Conservation (phyloP, 768 basidiomycete genomes). For the Gelatoporia subvermispora region DNA sequence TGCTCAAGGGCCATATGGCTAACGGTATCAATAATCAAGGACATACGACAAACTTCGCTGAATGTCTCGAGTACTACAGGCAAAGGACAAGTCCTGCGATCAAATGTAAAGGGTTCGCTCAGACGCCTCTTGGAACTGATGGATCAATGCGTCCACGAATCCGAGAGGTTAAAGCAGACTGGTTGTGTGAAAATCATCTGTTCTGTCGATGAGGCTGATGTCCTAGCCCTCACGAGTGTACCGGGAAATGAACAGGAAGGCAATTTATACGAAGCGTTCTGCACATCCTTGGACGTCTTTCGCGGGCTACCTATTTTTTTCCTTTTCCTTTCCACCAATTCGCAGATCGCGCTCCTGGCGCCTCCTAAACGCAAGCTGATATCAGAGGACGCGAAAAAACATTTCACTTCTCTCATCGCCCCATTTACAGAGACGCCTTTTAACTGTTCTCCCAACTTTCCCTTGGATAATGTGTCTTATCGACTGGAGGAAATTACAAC, state of each 20-base stretch:
- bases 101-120: background rate
- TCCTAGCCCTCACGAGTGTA: background rate
- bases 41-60: too few species aligned
- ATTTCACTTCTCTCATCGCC: slow-evolving; percentile 1
- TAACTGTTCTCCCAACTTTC: slow-evolving; percentile 5
- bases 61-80: background rate
- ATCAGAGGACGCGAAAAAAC: background rate
- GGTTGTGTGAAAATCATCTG: background rate
- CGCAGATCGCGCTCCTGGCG: background rate
- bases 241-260: background rate
- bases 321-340: slow-evolving; percentile 12
- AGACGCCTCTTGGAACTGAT: background rate
- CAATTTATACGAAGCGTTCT: background rate
- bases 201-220: background rate
- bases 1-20: too few species aligned
- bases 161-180: background rate
- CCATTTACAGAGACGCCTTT: slow-evolving; percentile 14
- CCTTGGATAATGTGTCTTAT: background rate
- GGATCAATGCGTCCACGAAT: background rate
- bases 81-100: background rate
- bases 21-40: too few species aligned
- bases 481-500: background rate
- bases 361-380: background rate
- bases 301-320: background rate
- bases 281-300: background rate